Evolutionary conservation across 1,284 basidiomycete species (phyloP).

Genomic region (Omphalotus olearius): DNA sequence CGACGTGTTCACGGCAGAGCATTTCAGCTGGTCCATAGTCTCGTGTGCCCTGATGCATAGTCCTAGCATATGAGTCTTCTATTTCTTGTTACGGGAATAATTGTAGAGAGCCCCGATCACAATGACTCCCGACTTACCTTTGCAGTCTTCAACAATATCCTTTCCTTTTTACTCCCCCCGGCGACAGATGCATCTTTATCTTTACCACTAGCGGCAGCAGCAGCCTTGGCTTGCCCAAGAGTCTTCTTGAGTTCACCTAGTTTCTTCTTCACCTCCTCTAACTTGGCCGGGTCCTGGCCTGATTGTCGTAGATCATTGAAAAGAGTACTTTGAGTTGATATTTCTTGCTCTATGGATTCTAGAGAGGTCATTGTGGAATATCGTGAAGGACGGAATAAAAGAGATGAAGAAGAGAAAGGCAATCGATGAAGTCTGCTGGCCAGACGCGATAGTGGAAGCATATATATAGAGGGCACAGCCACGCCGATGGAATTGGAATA

Average conservation of each 20-base stretch:
- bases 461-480: too few relatives aligned
- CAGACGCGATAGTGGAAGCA: slow-evolving; percentile 7
- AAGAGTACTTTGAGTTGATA: slow-evolving; percentile 37
- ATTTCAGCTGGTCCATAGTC: slow-evolving; percentile 97
- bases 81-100: slow-evolving; percentile 4
- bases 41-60: slow-evolving; percentile 73
- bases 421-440: slow-evolving; percentile 12
- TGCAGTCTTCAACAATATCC: slow-evolving; percentile 75
- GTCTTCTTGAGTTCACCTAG: slow-evolving; percentile 66
- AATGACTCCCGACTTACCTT: slow-evolving; percentile 58
- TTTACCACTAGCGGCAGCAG: slow-evolving; percentile 15
- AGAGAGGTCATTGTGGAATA: slow-evolving; percentile 11
- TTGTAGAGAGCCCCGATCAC: not conserved
- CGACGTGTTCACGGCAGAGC: slow-evolving; percentile 88
- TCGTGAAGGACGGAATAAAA: not conserved
- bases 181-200: slow-evolving; percentile 13
- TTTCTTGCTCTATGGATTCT: slow-evolving; percentile 10
- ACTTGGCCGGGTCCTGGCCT: slow-evolving; percentile 38
- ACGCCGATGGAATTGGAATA: too few relatives aligned
- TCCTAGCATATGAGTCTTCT: not conserved
- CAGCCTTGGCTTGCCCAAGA: slow-evolving; percentile 41
- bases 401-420: slow-evolving; percentile 3
- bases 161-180: slow-evolving; percentile 26
- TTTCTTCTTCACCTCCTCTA: slow-evolving; percentile 67
- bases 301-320: slow-evolving; percentile 55